A percentile compares a stretch with the other conserved stretches of the same genome.
Evolutionary conservation across 148 eudicot genomes (phyloP).

Genomic region (Nyssa sinensis): DNA sequence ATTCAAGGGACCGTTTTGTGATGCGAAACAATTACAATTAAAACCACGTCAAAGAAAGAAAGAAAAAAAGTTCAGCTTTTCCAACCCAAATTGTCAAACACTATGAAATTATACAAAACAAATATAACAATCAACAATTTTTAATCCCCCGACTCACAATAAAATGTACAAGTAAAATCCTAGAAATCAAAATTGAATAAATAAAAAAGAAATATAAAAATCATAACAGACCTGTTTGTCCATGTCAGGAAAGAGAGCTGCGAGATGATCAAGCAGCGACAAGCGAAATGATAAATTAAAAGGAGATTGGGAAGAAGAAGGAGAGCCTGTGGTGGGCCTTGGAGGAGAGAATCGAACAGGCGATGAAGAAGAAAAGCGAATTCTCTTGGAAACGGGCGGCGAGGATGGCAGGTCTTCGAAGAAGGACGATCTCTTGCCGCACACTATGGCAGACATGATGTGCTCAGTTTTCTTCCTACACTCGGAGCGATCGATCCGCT

Average conservation of each 20-base stretch:
- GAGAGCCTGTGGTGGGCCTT: slow-evolving; percentile 17
- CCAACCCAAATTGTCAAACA: too few species aligned
- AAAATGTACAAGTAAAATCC: neutral
- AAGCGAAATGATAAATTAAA: slow-evolving; percentile 19
- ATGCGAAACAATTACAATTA: too few species aligned
- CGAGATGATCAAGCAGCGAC: slow-evolving; percentile 53
- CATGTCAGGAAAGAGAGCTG: slow-evolving; percentile 66
- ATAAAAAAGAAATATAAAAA: neutral
- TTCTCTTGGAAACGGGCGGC: slow-evolving; percentile 47
- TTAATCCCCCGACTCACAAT: too few species aligned
- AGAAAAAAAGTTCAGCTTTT: too few species aligned
- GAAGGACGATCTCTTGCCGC: slow-evolving; percentile 86
- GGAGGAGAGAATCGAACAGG: slow-evolving; percentile 53
- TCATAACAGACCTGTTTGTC: slow-evolving; percentile 67
- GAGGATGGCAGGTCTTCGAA: slow-evolving; percentile 72
- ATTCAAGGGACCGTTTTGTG: too few species aligned
- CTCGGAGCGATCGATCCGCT: slow-evolving; percentile 21
- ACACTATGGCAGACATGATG: slow-evolving; percentile 84
- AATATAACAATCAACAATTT: too few species aligned
- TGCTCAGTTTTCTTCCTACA: slow-evolving; percentile 18
- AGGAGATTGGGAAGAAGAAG: slow-evolving; percentile 13
- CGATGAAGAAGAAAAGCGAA: slow-evolving; percentile 56
- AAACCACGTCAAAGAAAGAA: too few species aligned
- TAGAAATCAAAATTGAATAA: neutral
- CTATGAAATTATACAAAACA: neutral